Evolutionary conservation across 2,329 filamentous ascomycete species (phyloP).

Genomic region (Corinectria fuckeliana): DNA sequence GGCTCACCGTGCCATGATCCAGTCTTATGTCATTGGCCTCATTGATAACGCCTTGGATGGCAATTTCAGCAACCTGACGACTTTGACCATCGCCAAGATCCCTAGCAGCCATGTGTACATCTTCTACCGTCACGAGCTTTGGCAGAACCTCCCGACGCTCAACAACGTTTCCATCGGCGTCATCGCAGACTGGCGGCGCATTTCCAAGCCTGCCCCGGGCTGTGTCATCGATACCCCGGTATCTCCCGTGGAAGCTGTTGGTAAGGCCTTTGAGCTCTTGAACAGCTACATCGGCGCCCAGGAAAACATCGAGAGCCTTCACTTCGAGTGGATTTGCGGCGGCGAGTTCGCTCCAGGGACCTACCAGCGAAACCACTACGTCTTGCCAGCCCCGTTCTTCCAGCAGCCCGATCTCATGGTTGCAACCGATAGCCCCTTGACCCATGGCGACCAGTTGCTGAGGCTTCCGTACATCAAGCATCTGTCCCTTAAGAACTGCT

Average conservation of each 20-base stretch:
- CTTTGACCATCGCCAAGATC: slow-evolving; percentile 68
- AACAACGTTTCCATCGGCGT: slow-evolving; percentile 63
- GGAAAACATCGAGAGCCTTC: slow-evolving; percentile 61
- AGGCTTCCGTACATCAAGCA: slow-evolving; percentile 62
- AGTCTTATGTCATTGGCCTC: slow-evolving; percentile 70
- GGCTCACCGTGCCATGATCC: slow-evolving; percentile 72
- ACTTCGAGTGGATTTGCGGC: slow-evolving; percentile 71
- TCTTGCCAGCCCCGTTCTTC: slow-evolving; percentile 67
- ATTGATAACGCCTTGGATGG: slow-evolving; percentile 60
- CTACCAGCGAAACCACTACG: slow-evolving; percentile 65
- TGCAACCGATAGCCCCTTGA: slow-evolving; percentile 38
- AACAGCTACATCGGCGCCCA: slow-evolving; percentile 54
- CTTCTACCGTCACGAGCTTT: slow-evolving; percentile 65
- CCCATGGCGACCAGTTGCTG: slow-evolving; percentile 49
- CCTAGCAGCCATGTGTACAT: slow-evolving; percentile 66
- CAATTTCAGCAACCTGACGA: slow-evolving; percentile 61
- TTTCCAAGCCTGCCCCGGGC: slow-evolving; percentile 59
- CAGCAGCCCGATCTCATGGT: slow-evolving; percentile 42
- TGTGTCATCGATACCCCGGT: slow-evolving; percentile 56
- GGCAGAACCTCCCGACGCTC: slow-evolving; percentile 63
- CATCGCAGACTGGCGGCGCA: slow-evolving; percentile 70
- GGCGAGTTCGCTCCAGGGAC: slow-evolving; percentile 70
- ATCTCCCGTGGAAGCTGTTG: slow-evolving; percentile 58
- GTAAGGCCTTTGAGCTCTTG: slow-evolving; percentile 60
- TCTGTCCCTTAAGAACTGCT: slow-evolving; percentile 72